These are phyloP conservation scores for Debaryomyces subglobosus DNA, from an alignment of 1,139 yeast species.

Conservation along the genomic window DNA sequence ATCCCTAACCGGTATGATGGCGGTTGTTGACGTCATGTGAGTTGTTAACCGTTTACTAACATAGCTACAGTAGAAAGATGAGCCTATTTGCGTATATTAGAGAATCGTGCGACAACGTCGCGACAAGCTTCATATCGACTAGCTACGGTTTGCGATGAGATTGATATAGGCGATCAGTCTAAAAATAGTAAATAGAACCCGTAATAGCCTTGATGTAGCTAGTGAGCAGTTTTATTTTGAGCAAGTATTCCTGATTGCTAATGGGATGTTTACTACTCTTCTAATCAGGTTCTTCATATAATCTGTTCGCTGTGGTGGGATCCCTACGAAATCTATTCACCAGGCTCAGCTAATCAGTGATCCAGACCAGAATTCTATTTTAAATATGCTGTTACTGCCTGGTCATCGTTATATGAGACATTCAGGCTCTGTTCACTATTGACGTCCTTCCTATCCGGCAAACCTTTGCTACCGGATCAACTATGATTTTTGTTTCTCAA, in stretches of 20 bases:
- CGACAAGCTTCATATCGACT: not conserved
- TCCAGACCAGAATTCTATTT: too few relatives aligned
- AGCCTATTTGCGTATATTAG: not conserved
- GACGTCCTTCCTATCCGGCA: too few relatives aligned
- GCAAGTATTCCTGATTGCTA: not conserved
- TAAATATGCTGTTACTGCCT: too few relatives aligned
- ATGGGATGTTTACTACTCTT: not conserved
- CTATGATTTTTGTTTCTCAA: too few relatives aligned
- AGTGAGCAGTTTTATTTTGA: not conserved
- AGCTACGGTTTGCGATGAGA: not conserved
- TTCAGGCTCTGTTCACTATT: too few relatives aligned
- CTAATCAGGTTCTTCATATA: not conserved
- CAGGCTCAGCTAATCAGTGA: not conserved
- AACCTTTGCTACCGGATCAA: too few relatives aligned
- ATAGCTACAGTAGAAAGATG: not conserved
- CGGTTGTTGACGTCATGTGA: not conserved
- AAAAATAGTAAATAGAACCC: not conserved
- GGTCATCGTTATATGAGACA: too few relatives aligned
- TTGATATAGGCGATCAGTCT: not conserved
- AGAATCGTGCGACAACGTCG: not conserved
- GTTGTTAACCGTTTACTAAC: not conserved
- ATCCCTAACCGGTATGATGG: not conserved
- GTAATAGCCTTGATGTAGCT: not conserved
- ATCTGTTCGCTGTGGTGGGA: not conserved
- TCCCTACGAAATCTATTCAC: not conserved